phyloP scores from a whole-genome alignment of 2,329 filamentous ascomycete species.

The Cladosporium sp. region DNA sequence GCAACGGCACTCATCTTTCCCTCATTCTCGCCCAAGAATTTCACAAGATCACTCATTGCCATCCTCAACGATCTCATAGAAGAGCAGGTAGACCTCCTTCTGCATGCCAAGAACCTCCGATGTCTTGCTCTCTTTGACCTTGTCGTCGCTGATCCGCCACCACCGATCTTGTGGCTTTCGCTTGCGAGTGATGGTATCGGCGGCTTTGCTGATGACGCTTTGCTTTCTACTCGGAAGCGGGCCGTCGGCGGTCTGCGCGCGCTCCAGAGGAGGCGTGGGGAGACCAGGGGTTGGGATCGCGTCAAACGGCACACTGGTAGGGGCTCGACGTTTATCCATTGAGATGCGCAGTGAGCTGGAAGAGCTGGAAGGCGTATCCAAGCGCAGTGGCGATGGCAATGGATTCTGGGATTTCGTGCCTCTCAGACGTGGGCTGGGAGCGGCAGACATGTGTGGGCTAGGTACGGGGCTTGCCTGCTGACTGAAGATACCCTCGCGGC shows the following conservation, averaged over 20 bases:
- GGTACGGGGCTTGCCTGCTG: slow-evolving; percentile 36
- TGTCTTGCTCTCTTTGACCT: slow-evolving; percentile 90
- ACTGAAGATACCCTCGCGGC: slow-evolving; percentile 69
- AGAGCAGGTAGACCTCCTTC: slow-evolving; percentile 89
- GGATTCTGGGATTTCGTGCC: neutral
- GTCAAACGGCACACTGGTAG: slow-evolving; percentile 22
- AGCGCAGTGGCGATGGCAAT: slow-evolving; percentile 3
- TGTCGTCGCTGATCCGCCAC: slow-evolving; percentile 98
- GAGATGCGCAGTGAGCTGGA: slow-evolving; percentile 19
- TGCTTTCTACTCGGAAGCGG: neutral
- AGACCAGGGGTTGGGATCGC: slow-evolving; percentile 26
- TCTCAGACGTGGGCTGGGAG: slow-evolving; percentile 32
- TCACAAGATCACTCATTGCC: neutral
- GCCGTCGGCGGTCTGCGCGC: slow-evolving; percentile 2
- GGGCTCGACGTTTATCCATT: neutral
- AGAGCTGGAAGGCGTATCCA: slow-evolving; percentile 9
- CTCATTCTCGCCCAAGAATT: neutral
- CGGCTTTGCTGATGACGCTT: slow-evolving; percentile 3
- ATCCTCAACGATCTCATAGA: slow-evolving; percentile 76
- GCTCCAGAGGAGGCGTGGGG: slow-evolving; percentile 19
- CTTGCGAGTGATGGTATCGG: slow-evolving; percentile 14
- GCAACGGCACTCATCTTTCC: neutral
- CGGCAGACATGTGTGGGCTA: slow-evolving; percentile 45
- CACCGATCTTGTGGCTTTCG: slow-evolving; percentile 68
- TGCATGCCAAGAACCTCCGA: slow-evolving; percentile 89